These are phyloP conservation scores for Handroanthus guayacan DNA, from an alignment of 257 asterid genomes.

Conservation along the genomic window DNA sequence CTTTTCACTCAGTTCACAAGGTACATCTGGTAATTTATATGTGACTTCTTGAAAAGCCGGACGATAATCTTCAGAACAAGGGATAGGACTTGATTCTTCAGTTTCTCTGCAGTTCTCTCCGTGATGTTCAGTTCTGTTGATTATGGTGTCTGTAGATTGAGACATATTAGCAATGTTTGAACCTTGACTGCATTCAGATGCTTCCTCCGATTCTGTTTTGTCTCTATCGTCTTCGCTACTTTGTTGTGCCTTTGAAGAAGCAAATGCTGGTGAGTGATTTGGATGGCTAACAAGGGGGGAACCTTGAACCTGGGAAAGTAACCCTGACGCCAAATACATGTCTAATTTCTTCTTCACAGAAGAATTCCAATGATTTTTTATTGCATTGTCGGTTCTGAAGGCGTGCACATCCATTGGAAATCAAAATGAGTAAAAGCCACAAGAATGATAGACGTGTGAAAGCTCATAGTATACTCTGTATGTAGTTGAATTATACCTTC, in stretches of 20 bases:
- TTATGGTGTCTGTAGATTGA: slow-evolving; percentile 52
- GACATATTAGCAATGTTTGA: slow-evolving; percentile 55
- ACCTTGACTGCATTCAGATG: slow-evolving; percentile 78
- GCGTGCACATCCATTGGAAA: slow-evolving; percentile 38
- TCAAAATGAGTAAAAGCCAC: slow-evolving; percentile 29
- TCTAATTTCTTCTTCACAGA: slow-evolving; percentile 94
- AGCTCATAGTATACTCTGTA: slow-evolving; percentile 20
- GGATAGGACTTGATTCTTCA: slow-evolving; percentile 47
- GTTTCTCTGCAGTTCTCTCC: slow-evolving; percentile 44
- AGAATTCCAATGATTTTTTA: slow-evolving; percentile 94
- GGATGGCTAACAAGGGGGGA: slow-evolving; percentile 52
- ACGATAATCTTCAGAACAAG: slow-evolving; percentile 48
- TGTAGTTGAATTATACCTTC: slow-evolving; percentile 60
- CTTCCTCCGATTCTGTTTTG: slow-evolving; percentile 65
- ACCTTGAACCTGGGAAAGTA: slow-evolving; percentile 73
- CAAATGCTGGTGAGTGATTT: slow-evolving; percentile 56
- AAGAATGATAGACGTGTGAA: slow-evolving; percentile 31
- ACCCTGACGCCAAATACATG: slow-evolving; percentile 80
- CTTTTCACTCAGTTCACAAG: slow-evolving; percentile 47
- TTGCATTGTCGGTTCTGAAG: slow-evolving; percentile 91
- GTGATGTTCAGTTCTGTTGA: slow-evolving; percentile 45
- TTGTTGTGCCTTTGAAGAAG: slow-evolving; percentile 66
- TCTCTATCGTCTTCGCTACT: slow-evolving; percentile 71
- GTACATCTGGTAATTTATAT: slow-evolving; percentile 44
- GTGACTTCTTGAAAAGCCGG: slow-evolving; percentile 49